Evolutionary conservation across 169 alveolate species (phyloP), one percentile per base, ranked within the genome.

Genomic region (Plasmodium gonderi): DNA sequence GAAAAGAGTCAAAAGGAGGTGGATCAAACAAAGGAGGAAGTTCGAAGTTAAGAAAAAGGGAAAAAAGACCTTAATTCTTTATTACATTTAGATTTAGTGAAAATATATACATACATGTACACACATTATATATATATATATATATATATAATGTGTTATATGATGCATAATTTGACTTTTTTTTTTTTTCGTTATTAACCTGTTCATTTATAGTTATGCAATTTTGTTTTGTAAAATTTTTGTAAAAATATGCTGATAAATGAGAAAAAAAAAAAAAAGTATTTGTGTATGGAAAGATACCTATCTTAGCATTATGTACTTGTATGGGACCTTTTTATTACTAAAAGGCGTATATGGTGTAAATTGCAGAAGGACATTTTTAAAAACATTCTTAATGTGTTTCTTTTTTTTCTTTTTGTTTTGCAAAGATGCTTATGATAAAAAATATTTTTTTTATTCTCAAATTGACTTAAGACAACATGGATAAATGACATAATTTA

Each of bases 21-120:
- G 68, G 68, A 23, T 42, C 85, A 44, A 77, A n/a, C 42, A 79
- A 14, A 72, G 72, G 68, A 64, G 40, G 14, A 38, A 74, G 36
- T 33, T 83, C 92, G 29, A 69, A 69, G 31, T 31, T 83, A 44
- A 83, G 92, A 69, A 82, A 45, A 51, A 83, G 42, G 42, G 40
- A 3, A 26, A 49, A 51, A 5, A 3, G 40, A 65, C 12, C 17
- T 42, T 76, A 76, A 76, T 29, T 12, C n/a, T 60, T 14, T 60
- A 20, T 60, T n/a, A 0, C 72, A 60, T 60, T 60, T 29, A 36
- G 38, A 23, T 29, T 17, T 12, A 20, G 72, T 23, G 26, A n/a
- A 60, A 23, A n/a, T 60, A 17, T 60, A 23, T 60, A 7, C 26
- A 23, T 60, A 7, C 6, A 31, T 1, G 4, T 54, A 17, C 23